These are phyloP conservation scores for Boletus patriciae DNA, from an alignment of 768 basidiomycete genomes.

Conservation along the genomic window DNA sequence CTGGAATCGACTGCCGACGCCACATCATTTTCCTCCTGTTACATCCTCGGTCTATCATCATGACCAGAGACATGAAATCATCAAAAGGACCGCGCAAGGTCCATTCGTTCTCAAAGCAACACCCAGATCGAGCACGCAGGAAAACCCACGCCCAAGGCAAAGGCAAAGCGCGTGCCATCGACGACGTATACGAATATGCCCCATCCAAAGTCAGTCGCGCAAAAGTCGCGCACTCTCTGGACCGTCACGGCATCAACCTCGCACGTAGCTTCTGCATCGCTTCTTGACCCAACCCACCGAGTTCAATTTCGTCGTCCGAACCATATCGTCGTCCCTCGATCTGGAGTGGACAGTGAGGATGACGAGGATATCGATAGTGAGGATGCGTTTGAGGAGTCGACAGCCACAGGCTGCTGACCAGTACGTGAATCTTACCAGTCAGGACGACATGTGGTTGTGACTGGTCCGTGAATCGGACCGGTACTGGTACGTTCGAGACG, in stretches of 20 bases:
- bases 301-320: slow-evolving; percentile 43
- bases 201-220: slow-evolving; percentile 49
- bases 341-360: slow-evolving; percentile 57
- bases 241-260: slow-evolving; percentile 53
- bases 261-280: slow-evolving; percentile 39
- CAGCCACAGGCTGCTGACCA: too few relatives aligned
- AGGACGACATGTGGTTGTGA: too few relatives aligned
- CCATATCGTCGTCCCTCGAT: slow-evolving; percentile 30
- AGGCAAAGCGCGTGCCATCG: slow-evolving; percentile 31
- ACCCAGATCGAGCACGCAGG: slow-evolving; percentile 49
- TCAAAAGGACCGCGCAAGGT: slow-evolving; percentile 13
- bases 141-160: slow-evolving; percentile 30
- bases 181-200: slow-evolving; percentile 67
- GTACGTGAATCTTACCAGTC: too few relatives aligned
- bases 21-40: slow-evolving; percentile 13
- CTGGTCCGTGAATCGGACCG: too few relatives aligned
- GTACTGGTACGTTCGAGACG: too few relatives aligned
- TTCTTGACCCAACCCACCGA: slow-evolving; percentile 28
- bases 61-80: slow-evolving; percentile 17
- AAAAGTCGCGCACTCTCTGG: slow-evolving; percentile 53
- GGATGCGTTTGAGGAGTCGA: slow-evolving; percentile 78
- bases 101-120: slow-evolving; percentile 29
- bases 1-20: slow-evolving; percentile 10
- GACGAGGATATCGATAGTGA: slow-evolving; percentile 89
- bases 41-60: slow-evolving; percentile 35